Percentiles rank a stretch among this genome's conserved stretches.
These are phyloP conservation scores for Plasmodium cynomolgi DNA, from an alignment of 169 alveolate species.

Conservation along the genomic window DNA sequence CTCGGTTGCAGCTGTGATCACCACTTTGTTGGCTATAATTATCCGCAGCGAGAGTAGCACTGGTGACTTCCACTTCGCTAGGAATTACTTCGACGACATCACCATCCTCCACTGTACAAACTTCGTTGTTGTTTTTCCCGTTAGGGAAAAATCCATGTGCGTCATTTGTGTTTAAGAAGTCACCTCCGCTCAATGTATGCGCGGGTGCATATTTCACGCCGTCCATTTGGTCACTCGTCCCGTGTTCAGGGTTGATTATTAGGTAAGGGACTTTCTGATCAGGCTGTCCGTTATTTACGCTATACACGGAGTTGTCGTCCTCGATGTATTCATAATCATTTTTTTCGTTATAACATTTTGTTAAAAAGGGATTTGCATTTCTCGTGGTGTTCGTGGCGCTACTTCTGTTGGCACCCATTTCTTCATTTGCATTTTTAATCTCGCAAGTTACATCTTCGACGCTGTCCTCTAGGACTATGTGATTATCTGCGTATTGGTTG, in stretches of 20 bases:
- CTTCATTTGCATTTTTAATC: background rate
- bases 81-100: background rate
- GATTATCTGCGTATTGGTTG: background rate
- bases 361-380: background rate
- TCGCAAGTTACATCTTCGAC: background rate
- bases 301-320: background rate
- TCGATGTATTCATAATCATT: conserved; percentile 9
- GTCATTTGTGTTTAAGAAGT: background rate
- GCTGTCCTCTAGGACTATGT: background rate
- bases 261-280: background rate
- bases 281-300: background rate
- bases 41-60: background rate
- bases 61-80: background rate
- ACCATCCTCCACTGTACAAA: background rate
- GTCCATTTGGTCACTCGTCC: background rate
- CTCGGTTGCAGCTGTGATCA: background rate
- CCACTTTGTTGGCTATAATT: background rate
- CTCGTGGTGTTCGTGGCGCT: background rate
- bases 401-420: background rate
- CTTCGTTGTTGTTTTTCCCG: background rate
- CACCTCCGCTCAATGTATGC: background rate
- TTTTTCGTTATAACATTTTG: conserved; percentile 10
- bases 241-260: background rate
- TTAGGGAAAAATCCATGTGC: background rate
- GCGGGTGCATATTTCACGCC: background rate